Base-by-base conservation (phyloP, 805 yeast genomes). In the Saccharomyces eubayanus region DNA sequence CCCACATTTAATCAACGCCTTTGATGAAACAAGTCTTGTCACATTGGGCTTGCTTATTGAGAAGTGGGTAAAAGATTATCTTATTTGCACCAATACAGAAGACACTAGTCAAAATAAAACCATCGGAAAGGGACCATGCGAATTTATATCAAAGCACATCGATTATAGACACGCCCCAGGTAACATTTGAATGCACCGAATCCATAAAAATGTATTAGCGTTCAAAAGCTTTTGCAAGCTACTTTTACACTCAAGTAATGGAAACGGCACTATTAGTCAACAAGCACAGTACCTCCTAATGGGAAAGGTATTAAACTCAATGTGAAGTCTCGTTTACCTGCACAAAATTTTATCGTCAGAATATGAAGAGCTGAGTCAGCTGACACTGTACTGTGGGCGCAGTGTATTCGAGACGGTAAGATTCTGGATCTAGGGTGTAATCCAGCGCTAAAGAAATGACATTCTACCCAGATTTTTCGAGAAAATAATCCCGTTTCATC, bases 21-120 rank as follows among this genome's bases (percentile, higher is more conserved):
- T 73, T 51, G 77, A 74, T 52, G 77, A 73, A 47, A 64, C 72
- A 6, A 67, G 73, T 16, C 53, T 74, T 53, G 55, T 74, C 20
- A 62, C 72, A 0, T n/a, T 72, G 29, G 75, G 76, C 0, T 56
- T 67, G 27, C 49, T 74, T 9, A 60, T 74, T 20, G 77, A 73
- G 36, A 58, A 69, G 48, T 72, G 75, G 76, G 59, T 71, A 2
- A 65, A 64, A 14, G 73, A 71, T 46, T 66, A 58, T 47, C 46
- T 68, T 36, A 53, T 51, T 12, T 48, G 53, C 20, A 36, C 48
- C 31, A 49, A 51, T 9, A 28, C 28, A 14, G 55, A 48, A 2
- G 56, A 53, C 3, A 48, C 20, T 11, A 57, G 48, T 8, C 30
- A 45, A 27, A 27, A 27, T 24, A 24, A 36, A 20, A 21, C 51